Evolutionary conservation across 208 protist species (phyloP), one percentile per base, ranked within the genome.

Genomic region (Kentomonas sorsogonicus): DNA sequence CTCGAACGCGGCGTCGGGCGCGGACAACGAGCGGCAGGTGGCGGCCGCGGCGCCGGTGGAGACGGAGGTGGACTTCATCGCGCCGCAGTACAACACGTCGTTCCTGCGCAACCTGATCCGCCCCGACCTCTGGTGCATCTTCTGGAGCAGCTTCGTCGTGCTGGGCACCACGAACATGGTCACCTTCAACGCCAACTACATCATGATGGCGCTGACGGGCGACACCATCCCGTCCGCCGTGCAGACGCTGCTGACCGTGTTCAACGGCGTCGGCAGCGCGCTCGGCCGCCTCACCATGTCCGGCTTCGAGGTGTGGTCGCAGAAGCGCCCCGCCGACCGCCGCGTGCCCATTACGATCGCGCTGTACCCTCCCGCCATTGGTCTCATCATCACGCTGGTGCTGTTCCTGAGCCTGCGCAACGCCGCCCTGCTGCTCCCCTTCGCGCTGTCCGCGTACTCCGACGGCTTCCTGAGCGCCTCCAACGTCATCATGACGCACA

Each of bases 61-160:
- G 29, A 59, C 48, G n/a, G 64, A 77, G 20, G 47, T 72, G 4
- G 72, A 78, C 44, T 78, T 65, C 43, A 60, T 73, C 39, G 66
- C 67, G 20, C 72, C 72, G 38, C 72, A 79, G 58, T 79, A 74
- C 48, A 60, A 65, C 13, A 64, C 46, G 30, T n/a, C 27, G 11
- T 79, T 79, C 62, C 39, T 64, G 18, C 44, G 43, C 7, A 73
- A 56, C 58, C 26, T 68, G 7, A 53, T 55, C 43, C 69, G 62
- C 11, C 4, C 60, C 1, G 41, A 60, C 4, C 33, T 79, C n/a
- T 79, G 72, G 72, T 26, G 18, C 16, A 25, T 73, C 20, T 30
- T 64, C 9, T 63, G 33, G 52, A 22, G 41, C 36, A n/a, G 68
- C 9, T 72, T 77, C 58, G 34, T 41, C 44, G 58, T 47, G 10